Evolutionary conservation across 2,329 filamentous ascomycete genomes (phyloP).

Genomic region (Calonectria crousiana): DNA sequence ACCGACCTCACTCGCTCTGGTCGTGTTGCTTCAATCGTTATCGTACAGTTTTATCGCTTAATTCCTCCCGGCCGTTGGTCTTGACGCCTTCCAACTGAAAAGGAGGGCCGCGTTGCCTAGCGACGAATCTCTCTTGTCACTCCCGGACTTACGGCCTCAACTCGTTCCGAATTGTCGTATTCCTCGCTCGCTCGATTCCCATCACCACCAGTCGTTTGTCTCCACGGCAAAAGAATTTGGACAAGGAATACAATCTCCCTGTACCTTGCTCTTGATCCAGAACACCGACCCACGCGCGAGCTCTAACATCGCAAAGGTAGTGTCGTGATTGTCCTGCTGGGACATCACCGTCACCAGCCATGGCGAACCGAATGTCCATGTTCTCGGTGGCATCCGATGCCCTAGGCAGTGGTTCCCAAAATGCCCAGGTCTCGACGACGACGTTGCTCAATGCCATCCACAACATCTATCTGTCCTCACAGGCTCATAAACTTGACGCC

Average conservation of each 20-base stretch:
- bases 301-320: slow-evolving; percentile 30
- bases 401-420: slow-evolving; percentile 72
- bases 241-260: slow-evolving; percentile 14
- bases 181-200: slow-evolving; percentile 33
- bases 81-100: slow-evolving; percentile 39
- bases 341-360: slow-evolving; percentile 53
- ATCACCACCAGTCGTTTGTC: slow-evolving; percentile 27
- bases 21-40: slow-evolving; percentile 58
- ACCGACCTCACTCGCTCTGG: slow-evolving; percentile 71
- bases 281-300: slow-evolving; percentile 25
- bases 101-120: slow-evolving; percentile 48
- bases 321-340: slow-evolving; percentile 55
- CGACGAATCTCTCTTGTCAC: slow-evolving; percentile 40
- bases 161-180: slow-evolving; percentile 24
- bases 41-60: slow-evolving; percentile 26
- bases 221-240: slow-evolving; percentile 16
- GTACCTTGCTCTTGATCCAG: slow-evolving; percentile 24
- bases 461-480: slow-evolving; percentile 84
- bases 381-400: slow-evolving; percentile 77
- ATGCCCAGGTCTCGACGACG: slow-evolving; percentile 89
- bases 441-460: slow-evolving; percentile 93
- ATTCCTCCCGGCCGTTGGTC: slow-evolving; percentile 24
- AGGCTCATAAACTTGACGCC: slow-evolving; percentile 89
- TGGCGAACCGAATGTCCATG: slow-evolving; percentile 77
- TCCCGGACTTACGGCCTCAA: slow-evolving; percentile 31